Evolutionary conservation across 139 green algal genomes (phyloP), one percentile per base, ranked within the genome.

Genomic region (Tetradesmus lagerheimii): DNA sequence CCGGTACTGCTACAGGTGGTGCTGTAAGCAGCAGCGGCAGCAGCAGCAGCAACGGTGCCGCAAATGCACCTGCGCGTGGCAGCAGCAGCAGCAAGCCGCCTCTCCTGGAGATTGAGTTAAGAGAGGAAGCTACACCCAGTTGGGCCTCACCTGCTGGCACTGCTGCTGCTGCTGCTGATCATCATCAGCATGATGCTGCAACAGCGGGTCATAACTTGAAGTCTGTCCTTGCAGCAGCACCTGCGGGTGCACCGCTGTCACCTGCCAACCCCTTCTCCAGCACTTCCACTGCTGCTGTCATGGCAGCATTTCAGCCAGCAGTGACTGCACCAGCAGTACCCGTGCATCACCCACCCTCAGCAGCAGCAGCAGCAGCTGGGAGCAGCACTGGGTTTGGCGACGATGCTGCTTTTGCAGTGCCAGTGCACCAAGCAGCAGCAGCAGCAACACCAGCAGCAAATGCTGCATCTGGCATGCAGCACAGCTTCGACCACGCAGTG

Each of bases 311-410:
- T 39, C 2, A 23, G 20, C 2, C 80, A 86, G 31, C 80, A 71
- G 29, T 45, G 37, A 29, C 80, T 29, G 45, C 43, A 29, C 1
- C 45, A 75, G 45, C 45, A 86, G 47, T 45, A 71, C 77, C 25
- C 3, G 35, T 62, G 77, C 75, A 81, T 41, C 12, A 5, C 11
- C 12, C 75, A 39, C 2, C 34, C 14, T 18, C 23, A 39, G 31
- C 75, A 81, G n/a, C 75, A 81, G 75, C 75, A 81, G 75, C 75
- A 81, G 75, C 75, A n/a, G n/a, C n/a, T n/a, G n/a, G n/a, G n/a
- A n/a, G n/a, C n/a, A n/a, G n/a, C n/a, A n/a, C n/a, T n/a, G n/a
- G n/a, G n/a, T n/a, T n/a, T n/a, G n/a, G n/a, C n/a, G n/a, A n/a
- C n/a, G n/a, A n/a, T n/a, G n/a, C n/a, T n/a, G n/a, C n/a, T n/a